A percentile compares a stretch with the other conserved stretches of the same genome.
These are phyloP conservation scores for Themeda triandra DNA, from an alignment of 176 grass and related monocot genomes.

Conservation along the genomic window DNA sequence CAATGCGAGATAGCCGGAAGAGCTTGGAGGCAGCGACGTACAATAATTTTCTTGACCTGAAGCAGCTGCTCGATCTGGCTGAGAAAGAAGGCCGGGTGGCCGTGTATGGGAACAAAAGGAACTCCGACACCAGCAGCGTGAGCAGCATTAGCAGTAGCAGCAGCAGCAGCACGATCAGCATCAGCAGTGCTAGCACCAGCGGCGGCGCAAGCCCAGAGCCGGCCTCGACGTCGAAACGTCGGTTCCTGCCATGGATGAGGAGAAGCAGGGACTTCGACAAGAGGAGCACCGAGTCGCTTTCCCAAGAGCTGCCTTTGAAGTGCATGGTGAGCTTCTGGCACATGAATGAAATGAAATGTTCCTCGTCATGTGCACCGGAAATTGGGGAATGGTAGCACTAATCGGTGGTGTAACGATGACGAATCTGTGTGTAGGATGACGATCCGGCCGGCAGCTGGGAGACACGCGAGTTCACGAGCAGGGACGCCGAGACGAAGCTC, in stretches of 20 bases:
- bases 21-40: conserved; percentile 22
- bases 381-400: neutral
- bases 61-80: conserved; percentile 49
- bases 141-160: conserved; percentile 43
- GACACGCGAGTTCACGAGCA: conserved; percentile 63
- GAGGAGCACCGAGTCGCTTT: conserved; percentile 27
- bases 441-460: conserved; percentile 54
- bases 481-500: conserved; percentile 76
- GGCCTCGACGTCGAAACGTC: conserved; percentile 40
- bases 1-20: conserved; percentile 6
- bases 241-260: conserved; percentile 44
- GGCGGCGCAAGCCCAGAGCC: conserved; percentile 57
- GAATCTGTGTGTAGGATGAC: conserved; percentile 31
- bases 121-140: conserved; percentile 35
- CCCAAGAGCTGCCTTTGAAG: conserved; percentile 34
- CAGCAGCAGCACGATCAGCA: conserved; percentile 36
- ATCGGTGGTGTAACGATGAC: neutral
- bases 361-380: neutral
- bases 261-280: conserved; percentile 53
- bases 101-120: conserved; percentile 37
- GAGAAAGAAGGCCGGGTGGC: conserved; percentile 43
- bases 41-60: conserved; percentile 37
- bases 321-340: conserved; percentile 25
- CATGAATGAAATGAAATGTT: neutral
- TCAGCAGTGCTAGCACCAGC: conserved; percentile 45